Percentiles rank a stretch among this genome's conserved stretches.
Conservation (phyloP, 257 asterid genomes). For the Capsicum baccatum region DNA sequence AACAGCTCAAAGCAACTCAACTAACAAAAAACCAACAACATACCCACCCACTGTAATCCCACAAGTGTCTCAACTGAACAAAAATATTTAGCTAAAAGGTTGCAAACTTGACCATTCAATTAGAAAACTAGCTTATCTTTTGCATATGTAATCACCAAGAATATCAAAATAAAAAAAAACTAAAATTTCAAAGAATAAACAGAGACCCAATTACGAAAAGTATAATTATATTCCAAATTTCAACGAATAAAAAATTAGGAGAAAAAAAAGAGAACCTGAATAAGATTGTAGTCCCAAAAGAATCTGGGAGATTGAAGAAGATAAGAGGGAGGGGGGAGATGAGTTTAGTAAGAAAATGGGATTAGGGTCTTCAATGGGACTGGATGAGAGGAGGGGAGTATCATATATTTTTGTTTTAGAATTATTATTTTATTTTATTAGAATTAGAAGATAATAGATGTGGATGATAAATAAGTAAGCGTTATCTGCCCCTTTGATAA, state of each 20-base stretch:
- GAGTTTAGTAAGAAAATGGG: constrained; percentile 8
- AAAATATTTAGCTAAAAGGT: background rate
- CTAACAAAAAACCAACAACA: background rate
- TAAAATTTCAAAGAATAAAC: constrained; percentile 16
- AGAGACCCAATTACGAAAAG: background rate
- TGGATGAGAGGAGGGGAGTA: background rate
- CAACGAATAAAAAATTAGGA: background rate
- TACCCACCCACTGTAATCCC: too few relatives aligned
- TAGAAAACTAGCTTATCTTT: background rate
- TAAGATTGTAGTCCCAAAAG: background rate
- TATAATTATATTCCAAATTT: background rate
- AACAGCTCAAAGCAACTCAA: background rate
- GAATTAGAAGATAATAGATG: constrained; percentile 4
- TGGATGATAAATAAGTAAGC: constrained; percentile 10
- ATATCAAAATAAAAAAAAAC: background rate
- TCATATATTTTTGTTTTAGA: background rate
- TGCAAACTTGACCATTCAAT: constrained; percentile 14
- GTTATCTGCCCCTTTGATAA: constrained; percentile 1
- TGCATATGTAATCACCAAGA: background rate
- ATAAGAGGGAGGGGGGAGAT: background rate
- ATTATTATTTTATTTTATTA: background rate
- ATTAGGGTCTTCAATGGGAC: background rate
- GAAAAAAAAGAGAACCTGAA: constrained; percentile 16
- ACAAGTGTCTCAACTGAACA: background rate
- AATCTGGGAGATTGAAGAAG: constrained; percentile 19